These are phyloP conservation scores for Dalbergia cochinchinensis DNA, from an alignment of 306 rosid genomes.

Conservation along the genomic window DNA sequence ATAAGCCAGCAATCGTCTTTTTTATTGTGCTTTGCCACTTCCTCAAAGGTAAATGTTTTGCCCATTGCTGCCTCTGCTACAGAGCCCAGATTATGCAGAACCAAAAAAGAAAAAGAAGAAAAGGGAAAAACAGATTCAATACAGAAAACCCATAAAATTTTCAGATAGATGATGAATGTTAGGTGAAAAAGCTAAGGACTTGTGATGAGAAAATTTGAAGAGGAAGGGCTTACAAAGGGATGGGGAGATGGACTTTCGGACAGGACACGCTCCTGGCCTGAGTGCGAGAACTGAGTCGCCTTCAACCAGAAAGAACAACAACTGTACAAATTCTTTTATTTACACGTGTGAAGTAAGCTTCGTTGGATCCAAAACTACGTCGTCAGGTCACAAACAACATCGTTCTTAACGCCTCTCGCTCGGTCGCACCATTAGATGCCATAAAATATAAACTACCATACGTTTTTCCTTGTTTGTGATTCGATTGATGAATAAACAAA, in stretches of 20 bases:
- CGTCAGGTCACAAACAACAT: no score
- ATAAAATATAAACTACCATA: no score
- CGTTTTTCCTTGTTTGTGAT: no score
- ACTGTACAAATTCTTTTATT: background rate
- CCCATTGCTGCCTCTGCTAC: slow-evolving; percentile 56
- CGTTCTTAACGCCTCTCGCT: no score
- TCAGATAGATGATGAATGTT: background rate
- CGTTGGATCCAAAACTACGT: no score
- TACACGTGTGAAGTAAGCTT: no score
- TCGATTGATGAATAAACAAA: no score
- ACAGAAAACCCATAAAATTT: background rate
- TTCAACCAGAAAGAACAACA: background rate
- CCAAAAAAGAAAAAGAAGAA: background rate
- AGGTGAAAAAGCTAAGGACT: background rate
- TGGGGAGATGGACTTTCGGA: background rate
- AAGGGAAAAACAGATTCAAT: background rate
- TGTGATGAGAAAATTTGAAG: slow-evolving; percentile 3
- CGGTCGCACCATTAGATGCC: no score
- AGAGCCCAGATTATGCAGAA: slow-evolving; percentile 21
- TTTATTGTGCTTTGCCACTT: slow-evolving; percentile 79
- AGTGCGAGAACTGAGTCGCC: background rate
- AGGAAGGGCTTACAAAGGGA: slow-evolving; percentile 33
- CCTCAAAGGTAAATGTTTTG: slow-evolving; percentile 65
- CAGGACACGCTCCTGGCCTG: background rate
- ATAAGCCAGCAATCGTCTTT: slow-evolving; percentile 84